These are phyloP conservation scores for Pilatotrama ljubarskyi DNA, from an alignment of 768 basidiomycete genomes.

Conservation along the genomic window DNA sequence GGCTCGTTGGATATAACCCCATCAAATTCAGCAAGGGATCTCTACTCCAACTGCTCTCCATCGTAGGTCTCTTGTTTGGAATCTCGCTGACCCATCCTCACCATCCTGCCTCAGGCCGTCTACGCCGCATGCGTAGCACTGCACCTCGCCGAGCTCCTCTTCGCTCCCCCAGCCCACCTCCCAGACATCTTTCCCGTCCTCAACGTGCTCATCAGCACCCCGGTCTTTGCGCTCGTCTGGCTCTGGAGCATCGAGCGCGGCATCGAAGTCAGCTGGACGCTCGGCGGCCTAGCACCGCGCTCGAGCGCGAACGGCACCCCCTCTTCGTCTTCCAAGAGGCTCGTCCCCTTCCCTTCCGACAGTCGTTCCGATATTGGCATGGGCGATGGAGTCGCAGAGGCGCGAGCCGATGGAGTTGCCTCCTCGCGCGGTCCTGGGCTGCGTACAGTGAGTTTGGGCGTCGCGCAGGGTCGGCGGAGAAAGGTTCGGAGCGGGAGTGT, in stretches of 20 bases:
- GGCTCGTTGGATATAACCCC: conserved; percentile 76
- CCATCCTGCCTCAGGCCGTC: conserved; percentile 39
- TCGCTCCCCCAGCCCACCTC: conserved; percentile 70
- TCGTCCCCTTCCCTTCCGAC: neutral
- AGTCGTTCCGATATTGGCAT: neutral
- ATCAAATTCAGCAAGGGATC: conserved; percentile 46
- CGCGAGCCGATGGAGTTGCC: neutral
- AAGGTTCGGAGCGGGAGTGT: conserved; percentile 14
- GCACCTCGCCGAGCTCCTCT: conserved; percentile 62
- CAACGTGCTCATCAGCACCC: conserved; percentile 80
- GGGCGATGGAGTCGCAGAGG: neutral
- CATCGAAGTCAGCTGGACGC: conserved; percentile 78
- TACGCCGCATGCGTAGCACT: conserved; percentile 56
- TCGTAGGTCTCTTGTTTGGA: conserved; percentile 39
- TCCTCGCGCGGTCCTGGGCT: conserved; percentile 1
- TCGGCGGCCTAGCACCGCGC: conserved; percentile 49
- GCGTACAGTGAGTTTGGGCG: conserved; percentile 20
- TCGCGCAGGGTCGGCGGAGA: conserved; percentile 16
- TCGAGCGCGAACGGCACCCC: neutral
- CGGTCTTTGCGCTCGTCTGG: conserved; percentile 82
- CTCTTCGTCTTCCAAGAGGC: neutral
- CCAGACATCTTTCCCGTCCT: conserved; percentile 86
- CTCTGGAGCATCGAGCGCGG: conserved; percentile 86
- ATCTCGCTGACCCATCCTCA: neutral
- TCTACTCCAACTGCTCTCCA: conserved; percentile 53